These are phyloP conservation scores for Syzygium syzygioides DNA, from an alignment of 441 rosid species.

Conservation along the genomic window DNA sequence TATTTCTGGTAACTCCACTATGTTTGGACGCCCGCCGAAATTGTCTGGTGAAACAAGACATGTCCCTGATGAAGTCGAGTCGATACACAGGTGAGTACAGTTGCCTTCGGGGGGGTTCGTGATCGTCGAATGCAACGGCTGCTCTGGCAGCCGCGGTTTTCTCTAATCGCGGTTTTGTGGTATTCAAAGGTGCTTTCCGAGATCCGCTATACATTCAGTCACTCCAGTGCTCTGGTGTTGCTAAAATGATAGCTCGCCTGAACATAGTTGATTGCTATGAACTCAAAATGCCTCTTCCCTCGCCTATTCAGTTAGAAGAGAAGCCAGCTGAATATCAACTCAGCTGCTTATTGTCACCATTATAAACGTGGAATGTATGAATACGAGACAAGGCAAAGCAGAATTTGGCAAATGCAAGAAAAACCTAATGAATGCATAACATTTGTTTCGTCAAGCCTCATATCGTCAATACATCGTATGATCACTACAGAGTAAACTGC, in stretches of 20 bases:
- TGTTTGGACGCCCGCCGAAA: not conserved
- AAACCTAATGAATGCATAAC: not conserved
- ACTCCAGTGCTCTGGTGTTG: not conserved
- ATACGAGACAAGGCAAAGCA: not conserved
- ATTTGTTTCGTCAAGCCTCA: not conserved
- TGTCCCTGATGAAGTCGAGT: not conserved
- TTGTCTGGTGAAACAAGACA: not conserved
- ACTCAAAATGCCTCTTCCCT: not conserved
- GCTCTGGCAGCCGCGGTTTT: not conserved
- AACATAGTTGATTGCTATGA: not conserved
- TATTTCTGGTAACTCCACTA: not conserved
- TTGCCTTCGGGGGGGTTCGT: not conserved
- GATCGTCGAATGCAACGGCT: not conserved
- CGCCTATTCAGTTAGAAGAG: not conserved
- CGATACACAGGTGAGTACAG: not conserved
- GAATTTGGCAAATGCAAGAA: not conserved
- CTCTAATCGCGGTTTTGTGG: not conserved
- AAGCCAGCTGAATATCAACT: not conserved
- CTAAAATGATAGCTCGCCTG: not conserved
- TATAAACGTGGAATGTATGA: not conserved
- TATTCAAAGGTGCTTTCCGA: not conserved
- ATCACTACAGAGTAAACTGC: not conserved
- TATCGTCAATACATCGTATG: not conserved
- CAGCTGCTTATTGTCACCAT: not conserved
- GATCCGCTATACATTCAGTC: not conserved